phyloP scores from a whole-genome alignment of 176 grass and related monocot species.

The Bolboschoenus planiculmis region DNA sequence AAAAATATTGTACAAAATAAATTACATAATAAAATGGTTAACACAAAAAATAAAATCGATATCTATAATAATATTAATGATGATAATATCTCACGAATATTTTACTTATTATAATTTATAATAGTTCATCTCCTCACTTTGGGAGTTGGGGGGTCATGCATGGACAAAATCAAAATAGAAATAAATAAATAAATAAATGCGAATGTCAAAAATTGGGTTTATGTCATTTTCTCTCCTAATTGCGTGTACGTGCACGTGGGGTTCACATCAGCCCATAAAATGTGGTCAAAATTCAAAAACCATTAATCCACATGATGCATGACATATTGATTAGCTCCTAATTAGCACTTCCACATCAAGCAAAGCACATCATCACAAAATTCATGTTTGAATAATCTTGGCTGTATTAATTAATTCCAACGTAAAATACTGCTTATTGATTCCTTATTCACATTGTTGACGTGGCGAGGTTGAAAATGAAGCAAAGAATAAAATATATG shows the following conservation, averaged over 20 bases:
- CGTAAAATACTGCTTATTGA: too few relatives aligned
- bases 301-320: background rate
- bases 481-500: too few relatives aligned
- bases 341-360: background rate
- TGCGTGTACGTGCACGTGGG: background rate
- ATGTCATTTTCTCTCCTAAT: slow-evolving; percentile 4
- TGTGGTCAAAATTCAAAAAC: background rate
- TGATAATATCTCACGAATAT: too few relatives aligned
- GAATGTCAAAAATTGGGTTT: slow-evolving; percentile 18
- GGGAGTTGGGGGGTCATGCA: background rate
- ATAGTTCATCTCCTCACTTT: background rate
- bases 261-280: background rate
- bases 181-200: background rate
- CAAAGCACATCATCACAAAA: background rate
- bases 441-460: background rate
- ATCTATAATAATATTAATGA: too few relatives aligned
- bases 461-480: background rate
- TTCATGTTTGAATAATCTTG: background rate
- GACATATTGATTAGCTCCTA: background rate
- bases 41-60: too few relatives aligned
- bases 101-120: too few relatives aligned
- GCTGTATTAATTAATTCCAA: background rate
- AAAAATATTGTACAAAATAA: too few relatives aligned
- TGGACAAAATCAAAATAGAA: background rate
- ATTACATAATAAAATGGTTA: too few relatives aligned